phyloP scores from a whole-genome alignment of 2,329 filamentous ascomycete species.

The Myriosclerotinia scirpicola region DNA sequence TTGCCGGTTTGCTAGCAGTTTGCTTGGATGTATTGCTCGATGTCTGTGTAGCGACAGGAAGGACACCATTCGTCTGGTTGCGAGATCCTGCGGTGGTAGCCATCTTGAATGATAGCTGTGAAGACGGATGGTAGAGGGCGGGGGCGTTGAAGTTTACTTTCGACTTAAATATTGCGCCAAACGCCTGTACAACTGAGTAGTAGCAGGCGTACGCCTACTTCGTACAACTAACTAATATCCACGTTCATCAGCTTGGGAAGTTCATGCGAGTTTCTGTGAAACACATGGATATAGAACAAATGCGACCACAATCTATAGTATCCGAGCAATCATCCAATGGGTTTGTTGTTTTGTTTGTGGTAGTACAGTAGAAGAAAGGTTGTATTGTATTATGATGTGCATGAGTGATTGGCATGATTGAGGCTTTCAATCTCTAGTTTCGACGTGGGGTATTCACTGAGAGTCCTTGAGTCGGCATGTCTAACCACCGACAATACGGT shows the following conservation, averaged over 20 bases:
- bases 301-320: not conserved
- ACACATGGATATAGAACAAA: not conserved
- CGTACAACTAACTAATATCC: not conserved
- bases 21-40: constrained; percentile 45
- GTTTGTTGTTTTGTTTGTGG: constrained; percentile 1
- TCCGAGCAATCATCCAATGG: not conserved
- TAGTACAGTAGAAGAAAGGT: not conserved
- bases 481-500: constrained; percentile 17
- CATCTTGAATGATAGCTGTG: constrained; percentile 4
- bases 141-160: constrained; percentile 17
- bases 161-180: not conserved
- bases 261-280: not conserved
- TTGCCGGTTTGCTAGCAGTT: constrained; percentile 47
- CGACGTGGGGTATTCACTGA: constrained; percentile 6
- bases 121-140: not conserved
- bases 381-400: not conserved
- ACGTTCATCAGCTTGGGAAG: not conserved
- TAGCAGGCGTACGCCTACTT: no score
- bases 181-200: not conserved
- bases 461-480: not conserved
- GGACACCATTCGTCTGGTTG: constrained; percentile 52
- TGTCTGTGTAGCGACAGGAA: constrained; percentile 51
- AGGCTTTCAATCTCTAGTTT: not conserved
- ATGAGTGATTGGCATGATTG: not conserved
- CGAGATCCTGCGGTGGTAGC: constrained; percentile 34